phyloP scores from a whole-genome alignment of 331 rosid genomes.

The Ulmus americana region DNA sequence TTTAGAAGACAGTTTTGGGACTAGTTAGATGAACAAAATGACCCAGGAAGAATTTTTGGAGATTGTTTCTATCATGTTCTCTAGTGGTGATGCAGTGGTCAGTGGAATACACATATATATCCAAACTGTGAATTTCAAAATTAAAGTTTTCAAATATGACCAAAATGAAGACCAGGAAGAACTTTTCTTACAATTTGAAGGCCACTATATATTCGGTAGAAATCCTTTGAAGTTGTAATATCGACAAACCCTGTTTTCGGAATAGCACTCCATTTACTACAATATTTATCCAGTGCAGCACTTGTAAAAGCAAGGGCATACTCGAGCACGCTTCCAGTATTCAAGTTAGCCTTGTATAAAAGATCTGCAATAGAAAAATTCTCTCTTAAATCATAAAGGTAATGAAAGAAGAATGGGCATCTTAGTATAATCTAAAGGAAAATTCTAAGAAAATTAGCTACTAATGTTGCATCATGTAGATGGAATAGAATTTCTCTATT shows the following conservation, averaged over 20 bases:
- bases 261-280: conserved; percentile 88
- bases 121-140: background rate
- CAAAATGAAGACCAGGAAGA: background rate
- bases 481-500: no score
- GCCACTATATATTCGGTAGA: conserved; percentile 91
- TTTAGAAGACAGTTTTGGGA: background rate
- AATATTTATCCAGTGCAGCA: conserved; percentile 92
- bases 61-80: background rate
- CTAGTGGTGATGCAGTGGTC: background rate
- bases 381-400: conserved; percentile 21
- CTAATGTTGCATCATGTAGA: no score
- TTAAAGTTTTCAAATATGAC: background rate
- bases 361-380: conserved; percentile 58
- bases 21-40: background rate
- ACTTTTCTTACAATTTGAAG: conserved; percentile 80
- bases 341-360: conserved; percentile 86
- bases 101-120: background rate
- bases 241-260: conserved; percentile 96
- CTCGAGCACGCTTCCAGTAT: conserved; percentile 91
- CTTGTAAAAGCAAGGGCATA: conserved; percentile 95
- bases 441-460: no score
- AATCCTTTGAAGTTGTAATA: conserved; percentile 90
- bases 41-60: background rate
- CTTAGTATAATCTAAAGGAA: no score
- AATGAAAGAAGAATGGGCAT: conserved; percentile 16